Base-by-base conservation (phyloP, 2,329 filamentous ascomycete species). In the Aspergillus neotritici region DNA sequence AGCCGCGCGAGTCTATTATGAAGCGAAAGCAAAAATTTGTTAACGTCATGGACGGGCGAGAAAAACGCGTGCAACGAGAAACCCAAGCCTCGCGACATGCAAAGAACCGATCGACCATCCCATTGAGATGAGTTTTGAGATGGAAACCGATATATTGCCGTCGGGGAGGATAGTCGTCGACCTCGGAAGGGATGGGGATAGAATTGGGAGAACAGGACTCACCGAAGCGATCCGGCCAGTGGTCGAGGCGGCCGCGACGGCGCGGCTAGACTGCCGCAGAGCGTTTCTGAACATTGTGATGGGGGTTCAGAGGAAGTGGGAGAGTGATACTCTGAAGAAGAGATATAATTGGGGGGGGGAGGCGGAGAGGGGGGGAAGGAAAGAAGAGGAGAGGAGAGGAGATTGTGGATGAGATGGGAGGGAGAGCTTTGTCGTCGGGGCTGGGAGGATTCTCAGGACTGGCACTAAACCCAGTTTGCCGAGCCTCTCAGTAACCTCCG, bases 211-310 rank as follows among this genome's bases (percentile, higher is more conserved):
- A 25, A 25, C 7, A 25, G 67, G 71, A 94, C 91, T 85, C 90
- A 97, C 93, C 77, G 84, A 85, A 74, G 84, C 84, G 77, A 94
- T 83, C 81, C 89, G 87, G 80, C 87, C 83, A 68, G 86, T 80
- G 69, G 87, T 86, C 84, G 88, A 87, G 78, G 94, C 82, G 77
- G 87, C 88, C 78, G 87, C 86, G 76, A 91, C 87, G 75, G 87
- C 86, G 80, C 90, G 89, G 79, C 86, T 86, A 74, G 89, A 94
- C 81, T 94, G 89, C 79, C 90, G 84, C 77, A 97, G 82, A 79
- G 91, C 90, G 84, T 87, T 94, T 78, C 91, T 88, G 82, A 96
- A 94, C 91, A 97, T 96, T 77, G 73, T 79, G 71, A 71, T 55
- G 52, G 56, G 57, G 58, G 65, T 66, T 63, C 60, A 64, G 62